phyloP scores from a whole-genome alignment of 306 rosid genomes.

The Abrus pulchellus region DNA sequence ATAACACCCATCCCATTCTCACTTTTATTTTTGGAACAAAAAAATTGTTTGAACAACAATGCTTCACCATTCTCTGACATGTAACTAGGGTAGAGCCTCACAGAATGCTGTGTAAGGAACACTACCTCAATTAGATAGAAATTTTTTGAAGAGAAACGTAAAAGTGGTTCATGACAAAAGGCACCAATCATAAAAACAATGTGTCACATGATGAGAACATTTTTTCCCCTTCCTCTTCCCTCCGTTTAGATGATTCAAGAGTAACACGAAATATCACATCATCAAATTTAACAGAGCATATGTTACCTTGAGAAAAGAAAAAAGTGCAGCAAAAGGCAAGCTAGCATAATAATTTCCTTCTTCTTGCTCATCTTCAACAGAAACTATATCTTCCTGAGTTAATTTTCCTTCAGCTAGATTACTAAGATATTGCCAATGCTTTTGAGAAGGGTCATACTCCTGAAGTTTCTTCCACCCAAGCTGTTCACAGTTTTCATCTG shows the following conservation, averaged over 20 bases:
- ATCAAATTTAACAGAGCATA: not conserved
- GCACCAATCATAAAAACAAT: slow-evolving; percentile 5
- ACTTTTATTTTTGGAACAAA: not conserved
- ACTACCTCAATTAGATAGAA: not conserved
- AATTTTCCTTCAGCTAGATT: slow-evolving; percentile 73
- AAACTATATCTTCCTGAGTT: slow-evolving; percentile 54
- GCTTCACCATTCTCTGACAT: not conserved
- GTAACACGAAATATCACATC: slow-evolving; percentile 17
- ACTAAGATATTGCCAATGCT: slow-evolving; percentile 75
- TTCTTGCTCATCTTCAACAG: slow-evolving; percentile 74
- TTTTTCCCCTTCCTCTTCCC: not conserved
- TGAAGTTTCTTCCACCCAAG: slow-evolving; percentile 87
- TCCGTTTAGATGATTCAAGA: not conserved
- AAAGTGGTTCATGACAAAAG: slow-evolving; percentile 9
- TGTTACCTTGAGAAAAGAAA: slow-evolving; percentile 88
- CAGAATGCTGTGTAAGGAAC: slow-evolving; percentile 13
- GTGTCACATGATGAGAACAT: not conserved
- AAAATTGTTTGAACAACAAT: too few relatives aligned
- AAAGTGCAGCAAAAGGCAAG: slow-evolving; percentile 92
- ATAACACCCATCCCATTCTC: not conserved
- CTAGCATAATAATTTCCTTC: slow-evolving; percentile 90
- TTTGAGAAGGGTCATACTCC: slow-evolving; percentile 78
- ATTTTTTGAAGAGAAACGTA: not conserved
- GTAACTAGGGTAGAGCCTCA: not conserved
- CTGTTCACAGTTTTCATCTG: slow-evolving; percentile 75